Base-by-base conservation (phyloP, 2,329 filamentous ascomycete genomes). In the Neofusicoccum ribis region DNA sequence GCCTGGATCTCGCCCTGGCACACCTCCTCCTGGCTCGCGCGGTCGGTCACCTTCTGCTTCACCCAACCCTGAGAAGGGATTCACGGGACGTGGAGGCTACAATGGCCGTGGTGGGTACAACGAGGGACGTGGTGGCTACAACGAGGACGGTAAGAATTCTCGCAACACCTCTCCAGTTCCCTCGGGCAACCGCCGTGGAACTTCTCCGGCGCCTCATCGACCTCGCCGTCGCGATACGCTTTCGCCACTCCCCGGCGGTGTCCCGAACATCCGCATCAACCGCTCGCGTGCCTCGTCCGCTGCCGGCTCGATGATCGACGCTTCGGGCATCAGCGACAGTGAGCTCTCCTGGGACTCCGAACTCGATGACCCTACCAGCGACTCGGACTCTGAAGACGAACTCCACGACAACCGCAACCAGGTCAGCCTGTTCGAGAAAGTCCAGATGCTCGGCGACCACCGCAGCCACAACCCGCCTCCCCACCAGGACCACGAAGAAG, bases 281-380 rank as follows among this genome's bases (percentile, higher is more conserved):
- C 74, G 54, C 63, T 72, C 63, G n/a, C 54, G 63, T 9, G 52
- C 61, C 31, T 56, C 47, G 46, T 56, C 58, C 4, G 44, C 41
- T n/a, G 71, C 75, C 9, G 72, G 74, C 37, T 68, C 71, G n/a
- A 71, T 72, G 7, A 68, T 72, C 2, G 71, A 60, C 31, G 56
- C 56, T 15, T 60, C 56, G n/a, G 72, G 75, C 12, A 66, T 76
- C 7, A 76, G 74, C 17, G 77, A 79, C 52, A 46, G 41, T 17
- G 69, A 70, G 27, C 72, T 74, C 7, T 75, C 73, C 39, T 80
- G 78, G 78, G 78, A 79, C 66, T 78, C 75, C 14, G 78, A 80
- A 47, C 67, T 79, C 37, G 77, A 78, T 51, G 75, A 71, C 3
- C 75, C 76, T 2, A 73, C 73, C 41, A 75, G 72, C 0, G 69